phyloP scores from a whole-genome alignment of 768 basidiomycete species.

The Auricularia sp. region DNA sequence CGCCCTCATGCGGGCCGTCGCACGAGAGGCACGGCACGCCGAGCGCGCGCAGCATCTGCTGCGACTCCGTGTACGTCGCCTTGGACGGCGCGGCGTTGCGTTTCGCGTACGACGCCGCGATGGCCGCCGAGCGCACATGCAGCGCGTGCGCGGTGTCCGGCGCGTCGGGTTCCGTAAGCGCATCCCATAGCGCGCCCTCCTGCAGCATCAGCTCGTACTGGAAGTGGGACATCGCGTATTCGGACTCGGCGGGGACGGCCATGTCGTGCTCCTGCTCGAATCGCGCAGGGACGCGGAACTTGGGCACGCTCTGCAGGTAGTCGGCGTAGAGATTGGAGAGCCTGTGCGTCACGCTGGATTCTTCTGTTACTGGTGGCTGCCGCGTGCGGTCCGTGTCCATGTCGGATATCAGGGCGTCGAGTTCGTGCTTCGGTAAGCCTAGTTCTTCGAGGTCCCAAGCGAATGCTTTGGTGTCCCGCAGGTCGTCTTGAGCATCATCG shows the following conservation, averaged over 20 bases:
- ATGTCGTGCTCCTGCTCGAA: background rate
- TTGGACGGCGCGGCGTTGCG: conserved; percentile 51
- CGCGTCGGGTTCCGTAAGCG: conserved; percentile 9
- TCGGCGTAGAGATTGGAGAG: background rate
- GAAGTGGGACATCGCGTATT: conserved; percentile 34
- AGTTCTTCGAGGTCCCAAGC: background rate
- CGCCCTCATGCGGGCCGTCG: conserved; percentile 66
- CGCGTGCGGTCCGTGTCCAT: background rate
- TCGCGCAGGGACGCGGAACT: background rate
- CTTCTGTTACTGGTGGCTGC: background rate
- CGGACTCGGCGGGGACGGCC: background rate
- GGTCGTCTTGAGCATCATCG: background rate
- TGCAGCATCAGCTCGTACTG: conserved; percentile 50
- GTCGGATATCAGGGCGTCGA: background rate
- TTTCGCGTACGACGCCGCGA: conserved; percentile 57
- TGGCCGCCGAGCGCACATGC: conserved; percentile 38
- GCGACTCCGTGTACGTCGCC: conserved; percentile 60
- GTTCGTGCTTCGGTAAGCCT: background rate
- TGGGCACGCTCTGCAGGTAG: background rate
- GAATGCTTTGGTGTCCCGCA: background rate
- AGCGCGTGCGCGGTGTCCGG: conserved; percentile 22
- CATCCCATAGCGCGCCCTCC: conserved; percentile 52
- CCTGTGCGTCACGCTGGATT: background rate
- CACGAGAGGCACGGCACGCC: conserved; percentile 72
- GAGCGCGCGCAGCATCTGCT: conserved; percentile 62